Evolutionary conservation across 371 early-diverging fungal species (phyloP).

Genomic region (Saksenaea vasiformis): DNA sequence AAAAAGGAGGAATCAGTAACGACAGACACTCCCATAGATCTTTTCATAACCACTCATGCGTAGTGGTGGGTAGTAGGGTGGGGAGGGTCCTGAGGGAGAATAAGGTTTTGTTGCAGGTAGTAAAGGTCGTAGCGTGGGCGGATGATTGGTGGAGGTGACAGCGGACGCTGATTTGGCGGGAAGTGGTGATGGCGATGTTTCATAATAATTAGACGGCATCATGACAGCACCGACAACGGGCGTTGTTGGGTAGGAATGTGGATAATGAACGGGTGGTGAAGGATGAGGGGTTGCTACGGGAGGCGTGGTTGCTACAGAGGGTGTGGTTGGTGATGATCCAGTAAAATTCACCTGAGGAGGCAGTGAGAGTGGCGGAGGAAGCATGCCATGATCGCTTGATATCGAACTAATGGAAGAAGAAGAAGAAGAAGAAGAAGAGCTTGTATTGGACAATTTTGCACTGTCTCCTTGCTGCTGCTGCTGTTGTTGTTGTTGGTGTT

Average conservation of each 20-base stretch:
- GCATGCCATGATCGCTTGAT: neutral
- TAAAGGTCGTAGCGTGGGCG: neutral
- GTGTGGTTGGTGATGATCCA: neutral
- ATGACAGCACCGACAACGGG: neutral
- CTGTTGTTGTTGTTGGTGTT: neutral
- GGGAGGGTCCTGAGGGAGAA: constrained; percentile 28
- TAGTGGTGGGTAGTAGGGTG: constrained; percentile 24
- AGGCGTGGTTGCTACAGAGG: neutral
- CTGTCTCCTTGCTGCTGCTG: constrained; percentile 13
- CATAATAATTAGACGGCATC: neutral
- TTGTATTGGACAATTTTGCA: neutral
- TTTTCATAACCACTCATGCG: constrained; percentile 43
- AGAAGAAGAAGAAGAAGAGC: neutral
- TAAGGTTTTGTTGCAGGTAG: constrained; percentile 8
- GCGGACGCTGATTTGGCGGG: neutral
- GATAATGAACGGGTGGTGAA: constrained; percentile 14
- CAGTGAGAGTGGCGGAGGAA: neutral
- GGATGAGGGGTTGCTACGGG: constrained; percentile 5
- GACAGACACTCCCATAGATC: constrained; percentile 40
- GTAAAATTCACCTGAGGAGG: neutral
- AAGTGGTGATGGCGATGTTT: neutral
- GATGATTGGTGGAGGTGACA: neutral
- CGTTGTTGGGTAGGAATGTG: neutral
- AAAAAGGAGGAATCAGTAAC: constrained; percentile 17
- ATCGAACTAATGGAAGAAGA: neutral